phyloP scores from a whole-genome alignment of 306 rosid genomes.

The Fragaria nilgerrensis region DNA sequence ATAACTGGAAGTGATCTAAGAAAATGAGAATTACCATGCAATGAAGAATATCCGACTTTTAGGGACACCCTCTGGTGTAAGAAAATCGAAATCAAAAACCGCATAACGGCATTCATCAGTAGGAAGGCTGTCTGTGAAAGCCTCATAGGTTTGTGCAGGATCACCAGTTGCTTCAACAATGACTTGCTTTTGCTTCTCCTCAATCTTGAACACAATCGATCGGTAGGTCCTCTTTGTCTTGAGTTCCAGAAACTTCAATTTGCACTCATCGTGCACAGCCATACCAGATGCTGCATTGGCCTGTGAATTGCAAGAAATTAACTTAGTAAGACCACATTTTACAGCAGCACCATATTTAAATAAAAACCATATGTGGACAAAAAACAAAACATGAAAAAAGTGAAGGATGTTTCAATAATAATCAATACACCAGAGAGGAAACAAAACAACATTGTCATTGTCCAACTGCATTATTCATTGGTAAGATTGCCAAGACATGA shows the following conservation, averaged over 20 bases:
- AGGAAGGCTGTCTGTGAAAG: conserved; percentile 69
- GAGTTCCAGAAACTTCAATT: conserved; percentile 69
- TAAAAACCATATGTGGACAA: not conserved
- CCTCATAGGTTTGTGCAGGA: conserved; percentile 63
- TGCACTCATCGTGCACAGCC: conserved; percentile 83
- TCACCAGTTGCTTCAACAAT: conserved; percentile 80
- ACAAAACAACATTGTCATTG: not conserved
- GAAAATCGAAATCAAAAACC: conserved; percentile 77
- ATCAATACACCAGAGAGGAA: not conserved
- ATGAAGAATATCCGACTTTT: conserved; percentile 82
- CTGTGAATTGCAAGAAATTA: conserved; percentile 33
- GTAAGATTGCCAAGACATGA: not conserved
- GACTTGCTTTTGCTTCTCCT: conserved; percentile 88
- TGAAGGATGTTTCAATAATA: not conserved
- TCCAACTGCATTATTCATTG: not conserved
- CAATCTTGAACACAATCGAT: conserved; percentile 69
- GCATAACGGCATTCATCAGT: conserved; percentile 84
- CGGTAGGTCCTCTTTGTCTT: conserved; percentile 77
- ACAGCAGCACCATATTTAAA: not conserved
- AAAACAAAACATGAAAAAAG: not conserved
- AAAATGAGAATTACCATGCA: conserved; percentile 50
- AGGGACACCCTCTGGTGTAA: conserved; percentile 68
- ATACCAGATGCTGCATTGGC: conserved; percentile 82
- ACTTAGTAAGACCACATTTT: not conserved
- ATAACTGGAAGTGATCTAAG: not conserved